Evolutionary conservation across 495 filamentous ascomycete genomes (phyloP), one percentile per base, ranked within the genome.

Genomic region (Darksidea phi): DNA sequence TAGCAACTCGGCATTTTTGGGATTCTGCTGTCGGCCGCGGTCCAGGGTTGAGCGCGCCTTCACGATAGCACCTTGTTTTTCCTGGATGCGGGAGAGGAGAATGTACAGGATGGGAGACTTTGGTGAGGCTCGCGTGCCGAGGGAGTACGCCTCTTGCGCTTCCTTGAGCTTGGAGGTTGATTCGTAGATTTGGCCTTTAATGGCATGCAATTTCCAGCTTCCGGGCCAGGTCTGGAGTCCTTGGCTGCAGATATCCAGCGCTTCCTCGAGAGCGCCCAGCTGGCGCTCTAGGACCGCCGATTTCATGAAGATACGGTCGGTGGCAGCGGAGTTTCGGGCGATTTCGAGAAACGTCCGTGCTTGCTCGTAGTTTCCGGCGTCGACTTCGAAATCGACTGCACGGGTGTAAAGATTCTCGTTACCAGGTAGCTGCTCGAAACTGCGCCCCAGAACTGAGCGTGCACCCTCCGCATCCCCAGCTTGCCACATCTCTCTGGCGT

Each of bases 181-280:
- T 66, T 96, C 88, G 80, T 97, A 99, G 61, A 97, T 90, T 66
- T 99, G 94, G 3, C 95, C 94, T 75, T 97, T 99, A 78, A 96
- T 90, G 89, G 96, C 96, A 86, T 91, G 96, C 11, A 99, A 82
- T 72, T 97, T 97, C 54, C 89, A 84, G 1, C 87, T 83, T 48
- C 84, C 83, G 11, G 95, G 93, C 74, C 94, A 97, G n/a, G 89
- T 77, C 54, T 90, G 86, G 0, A 99, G 79, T 25, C 86, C 95
- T 69, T 96, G 84, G 66, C 87, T 90, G 61, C 90, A 91, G 6
- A 97, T 84, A 64, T 95, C 85, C 2, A 99, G 79, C 0, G 93
- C 89, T 0, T 85, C 86, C 36, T 94, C 87, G 41, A 79, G 78
- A 64, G 94, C 86, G 36, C 87, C 87, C 13, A 89, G 78, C 67